These are phyloP conservation scores for Tetrapisispora taiwanensis DNA, from an alignment of 805 yeast genomes.

Conservation along the genomic window DNA sequence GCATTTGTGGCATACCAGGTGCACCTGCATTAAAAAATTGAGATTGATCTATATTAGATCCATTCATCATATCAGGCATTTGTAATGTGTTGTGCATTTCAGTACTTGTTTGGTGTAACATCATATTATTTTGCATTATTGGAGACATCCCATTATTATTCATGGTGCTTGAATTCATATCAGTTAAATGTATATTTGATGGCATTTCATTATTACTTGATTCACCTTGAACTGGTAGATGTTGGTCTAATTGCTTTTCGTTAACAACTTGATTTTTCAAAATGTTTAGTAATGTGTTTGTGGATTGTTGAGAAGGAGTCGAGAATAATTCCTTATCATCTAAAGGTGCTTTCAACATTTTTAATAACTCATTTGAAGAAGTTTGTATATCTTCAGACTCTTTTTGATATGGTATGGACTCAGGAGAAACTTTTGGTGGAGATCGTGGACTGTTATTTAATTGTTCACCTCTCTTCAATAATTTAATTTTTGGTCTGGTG, in stretches of 20 bases:
- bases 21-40: not conserved
- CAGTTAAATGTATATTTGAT: not conserved
- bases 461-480: constrained; percentile 32
- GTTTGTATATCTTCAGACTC: not conserved
- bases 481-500: constrained; percentile 27
- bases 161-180: not conserved
- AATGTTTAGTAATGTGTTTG: constrained; percentile 1
- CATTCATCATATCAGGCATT: not conserved
- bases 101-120: not conserved
- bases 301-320: not conserved
- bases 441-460: constrained; percentile 5
- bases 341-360: constrained; percentile 1
- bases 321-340: not conserved
- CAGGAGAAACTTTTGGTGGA: constrained; percentile 9
- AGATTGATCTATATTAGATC: not conserved
- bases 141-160: not conserved
- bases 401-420: constrained; percentile 13
- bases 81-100: not conserved
- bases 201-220: not conserved
- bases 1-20: not conserved
- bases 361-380: constrained; percentile 3
- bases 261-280: not conserved
- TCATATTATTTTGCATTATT: not conserved
- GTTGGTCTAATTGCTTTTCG: not conserved
- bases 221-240: not conserved